Conservation (phyloP, 495 filamentous ascomycete genomes). For the Letharia lupina region DNA sequence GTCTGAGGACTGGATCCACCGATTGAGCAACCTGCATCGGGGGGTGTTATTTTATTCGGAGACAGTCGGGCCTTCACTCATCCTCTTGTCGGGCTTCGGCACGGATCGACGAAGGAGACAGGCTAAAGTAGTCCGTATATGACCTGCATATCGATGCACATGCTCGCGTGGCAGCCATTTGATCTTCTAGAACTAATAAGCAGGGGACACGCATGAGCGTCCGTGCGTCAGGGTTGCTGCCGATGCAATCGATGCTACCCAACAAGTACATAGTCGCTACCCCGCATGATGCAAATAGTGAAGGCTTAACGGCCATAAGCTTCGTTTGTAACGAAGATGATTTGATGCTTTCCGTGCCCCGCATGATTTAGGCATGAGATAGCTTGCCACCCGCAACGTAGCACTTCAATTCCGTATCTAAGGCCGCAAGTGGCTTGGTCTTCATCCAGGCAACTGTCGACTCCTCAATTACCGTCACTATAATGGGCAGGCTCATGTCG, state of each 20-base stretch:
- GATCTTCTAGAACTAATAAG: background rate
- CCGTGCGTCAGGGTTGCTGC: slow-evolving; percentile 12
- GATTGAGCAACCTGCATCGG: background rate
- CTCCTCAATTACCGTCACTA: background rate
- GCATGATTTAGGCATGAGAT: background rate
- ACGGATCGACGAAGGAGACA: slow-evolving; percentile 1
- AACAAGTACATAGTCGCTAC: background rate
- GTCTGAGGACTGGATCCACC: background rate
- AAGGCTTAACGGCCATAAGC: background rate
- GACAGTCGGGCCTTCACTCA: background rate
- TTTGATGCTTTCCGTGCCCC: background rate
- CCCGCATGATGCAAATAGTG: background rate
- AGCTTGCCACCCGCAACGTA: background rate
- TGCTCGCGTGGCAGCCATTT: slow-evolving; percentile 16
- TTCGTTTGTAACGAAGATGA: background rate
- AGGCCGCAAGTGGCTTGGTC: background rate
- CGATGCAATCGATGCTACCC: background rate
- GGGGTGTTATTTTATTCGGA: background rate
- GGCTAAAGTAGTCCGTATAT: background rate
- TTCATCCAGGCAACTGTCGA: background rate
- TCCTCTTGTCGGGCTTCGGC: background rate
- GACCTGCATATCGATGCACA: slow-evolving; percentile 16
- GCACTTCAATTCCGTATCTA: background rate
- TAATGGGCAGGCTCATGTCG: background rate
- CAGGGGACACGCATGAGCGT: slow-evolving; percentile 9